Evolutionary conservation across 176 grass and related monocot species (phyloP), one percentile per base, ranked within the genome.

Genomic region (Luzula sylvatica): DNA sequence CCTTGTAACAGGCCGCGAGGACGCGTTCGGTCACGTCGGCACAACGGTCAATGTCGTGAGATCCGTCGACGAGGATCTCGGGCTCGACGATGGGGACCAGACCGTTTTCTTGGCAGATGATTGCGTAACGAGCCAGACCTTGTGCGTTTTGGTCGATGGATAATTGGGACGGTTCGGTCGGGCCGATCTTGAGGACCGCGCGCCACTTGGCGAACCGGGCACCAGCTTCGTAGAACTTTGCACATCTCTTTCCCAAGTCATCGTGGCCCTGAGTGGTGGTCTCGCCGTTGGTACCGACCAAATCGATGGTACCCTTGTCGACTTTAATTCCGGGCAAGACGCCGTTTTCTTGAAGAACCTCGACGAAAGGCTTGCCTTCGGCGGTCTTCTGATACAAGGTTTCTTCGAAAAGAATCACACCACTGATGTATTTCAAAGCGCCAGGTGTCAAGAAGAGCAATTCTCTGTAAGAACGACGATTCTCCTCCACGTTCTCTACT

Each of bases 81-180:
- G 86, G 86, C 76, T 90, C 86, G 1, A 90, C 86, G 23, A 90
- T 90, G 0, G 86, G 86, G 66, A 90, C 80, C 13, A 90, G 56
- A 3, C 86, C 80, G 30, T 90, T 81, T 38, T 84, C 86, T 77
- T 80, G 48, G 38, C 51, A 66, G 67, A 92, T 81, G 72, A 81
- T 67, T 17, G 86, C 86, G 30, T 92, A 92, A 49, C 86, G 72
- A 1, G 86, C 86, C 7, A 85, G 77, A 3, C 86, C 86, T 66
- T 71, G 76, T 0, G 86, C 80, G 2, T 77, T 78, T 47, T 83
- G 80, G 55, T 81, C 80, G 29, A 85, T 78, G 29, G 87, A 72
- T 15, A 92, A 80, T 35, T 71, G 80, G 0, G 87, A 81, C 3
- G 87, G 87, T 0, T 82, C 87, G 11, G 83, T 92, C 11, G 80